Conservation (phyloP, 345 rosid genomes). For the Nasturtium officinale region DNA sequence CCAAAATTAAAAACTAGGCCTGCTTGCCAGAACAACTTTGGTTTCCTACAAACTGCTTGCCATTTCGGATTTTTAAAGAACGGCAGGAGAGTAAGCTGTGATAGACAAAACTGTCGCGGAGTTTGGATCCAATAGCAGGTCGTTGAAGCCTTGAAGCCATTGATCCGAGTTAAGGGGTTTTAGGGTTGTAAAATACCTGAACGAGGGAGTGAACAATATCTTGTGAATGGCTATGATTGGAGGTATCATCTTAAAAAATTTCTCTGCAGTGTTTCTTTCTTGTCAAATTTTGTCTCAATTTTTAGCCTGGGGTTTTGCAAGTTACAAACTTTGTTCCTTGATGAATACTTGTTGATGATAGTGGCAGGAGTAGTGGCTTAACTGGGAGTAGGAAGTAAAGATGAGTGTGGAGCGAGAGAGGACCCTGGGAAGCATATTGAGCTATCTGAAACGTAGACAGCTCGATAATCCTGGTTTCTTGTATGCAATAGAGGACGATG, state of each 20-base stretch:
- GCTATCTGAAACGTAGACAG: slow-evolving; percentile 63
- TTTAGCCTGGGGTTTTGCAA: slow-evolving; percentile 6
- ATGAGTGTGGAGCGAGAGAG: slow-evolving; percentile 47
- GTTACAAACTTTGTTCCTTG: background rate
- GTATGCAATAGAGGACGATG: slow-evolving; percentile 57
- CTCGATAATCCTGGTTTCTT: slow-evolving; percentile 65
- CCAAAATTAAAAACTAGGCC: slow-evolving; percentile 13
- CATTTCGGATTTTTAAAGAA: slow-evolving; percentile 3
- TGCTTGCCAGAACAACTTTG: background rate
- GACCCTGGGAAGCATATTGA: slow-evolving; percentile 59
- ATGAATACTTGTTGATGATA: background rate
- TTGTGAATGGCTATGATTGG: background rate
- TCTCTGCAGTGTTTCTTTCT: background rate
- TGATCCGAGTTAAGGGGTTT: slow-evolving; percentile 10
- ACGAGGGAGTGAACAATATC: background rate
- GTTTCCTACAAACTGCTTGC: slow-evolving; percentile 17
- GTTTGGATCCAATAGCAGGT: background rate
- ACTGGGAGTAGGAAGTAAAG: background rate
- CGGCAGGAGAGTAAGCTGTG: slow-evolving; percentile 11
- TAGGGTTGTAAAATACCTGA: background rate
- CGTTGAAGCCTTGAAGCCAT: background rate
- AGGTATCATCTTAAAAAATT: background rate
- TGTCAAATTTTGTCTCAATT: no score
- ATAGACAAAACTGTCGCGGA: slow-evolving; percentile 12
- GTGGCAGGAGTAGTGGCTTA: slow-evolving; percentile 1